Base-by-base conservation (phyloP, 768 basidiomycete genomes). In the Candolleomyces eurysporus region DNA sequence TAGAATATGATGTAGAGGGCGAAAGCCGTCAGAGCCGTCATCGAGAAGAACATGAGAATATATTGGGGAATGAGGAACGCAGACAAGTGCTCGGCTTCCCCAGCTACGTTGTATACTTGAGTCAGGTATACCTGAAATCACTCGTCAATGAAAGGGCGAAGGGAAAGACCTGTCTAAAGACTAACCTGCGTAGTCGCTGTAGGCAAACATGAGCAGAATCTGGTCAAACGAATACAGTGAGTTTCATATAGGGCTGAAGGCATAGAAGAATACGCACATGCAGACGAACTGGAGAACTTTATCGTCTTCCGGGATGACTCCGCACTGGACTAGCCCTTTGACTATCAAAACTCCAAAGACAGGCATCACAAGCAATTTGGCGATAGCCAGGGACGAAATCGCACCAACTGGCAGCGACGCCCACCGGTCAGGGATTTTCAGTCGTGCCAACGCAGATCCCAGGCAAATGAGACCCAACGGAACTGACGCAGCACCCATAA, bases 61-160 rank as follows among this genome's bases (percentile, higher is more conserved):
- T 84, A 84, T 64, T 83, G 88, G 13, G 86, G 87, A 40, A 89
- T 84, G 50, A 90, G 74, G 67, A 88, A 89, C 5, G 82, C 76
- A 1, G 85, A 77, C 4, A 89, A 71, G 64, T 88, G 81, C 52
- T 87, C 85, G 5, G 86, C 84, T 31, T 74, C 78, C 30, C 89
- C 88, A 1, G 85, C 87, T 2, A 83, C 86, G 50, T 85, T 88
- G 66, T 87, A 84, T 9, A 86, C 81, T 65, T 90, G 87, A 1
- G 86, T 88, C 42, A 89, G 71, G 59, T 80, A 82, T 0, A 89
- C 86, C 81, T 88, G 64, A 36, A 36, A 36, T 11, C 1, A 36
- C 11, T 11, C 40, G 55, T 52, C 22, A 42, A 56, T 42, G 26
- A 55, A 45, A 26, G 63, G 3, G 36, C 36, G 36, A 36, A 36